Base-by-base conservation (phyloP, 345 rosid genomes). In the Atalantia buxifolia region DNA sequence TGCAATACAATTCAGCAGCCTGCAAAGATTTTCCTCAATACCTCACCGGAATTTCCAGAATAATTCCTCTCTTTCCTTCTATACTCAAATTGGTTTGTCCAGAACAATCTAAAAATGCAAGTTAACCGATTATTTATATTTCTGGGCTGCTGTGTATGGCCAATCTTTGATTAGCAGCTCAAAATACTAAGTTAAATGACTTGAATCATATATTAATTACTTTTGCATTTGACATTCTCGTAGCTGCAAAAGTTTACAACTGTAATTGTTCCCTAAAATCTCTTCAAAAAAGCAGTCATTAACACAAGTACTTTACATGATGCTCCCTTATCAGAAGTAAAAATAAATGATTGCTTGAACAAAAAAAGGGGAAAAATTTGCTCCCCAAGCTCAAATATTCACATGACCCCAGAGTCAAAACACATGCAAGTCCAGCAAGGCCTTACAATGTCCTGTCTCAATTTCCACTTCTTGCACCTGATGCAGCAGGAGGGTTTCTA, bases 401-500 rank as follows among this genome's bases (percentile, higher is more conserved):
- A 81, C 66, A 81, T 33, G 33, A 71, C 9, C 81, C 89, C 90
- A 68, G 89, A 87, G 77, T 87, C 88, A 81, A 42, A 90, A 93
- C 64, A 95, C 96, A 75, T 90, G 80, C 76, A 92, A 81, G 50
- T 66, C 94, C 75, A 93, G 31, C 88, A 92, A 85, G 38, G 90
- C 74, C 74, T 86, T 94, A 81, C 91, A 95, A 63, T 91, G 86
- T 6, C 99, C 98, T 75, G 82, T 92, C 85, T 88, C 93, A 19
- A 95, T 92, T 78, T 92, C 97, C 84, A 87, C 90, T 56, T 89
- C 97, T 18, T 91, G 84, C 81, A 92, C 99, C 77, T 69, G 82
- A 82, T 89, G 92, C 64, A 95, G 86, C 40, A 91, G 87, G 27
- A 93, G 92, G 69, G 92, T 86, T 95, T 38, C 97, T 16, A 92